Percentiles rank a stretch among this genome's conserved stretches.
These are phyloP conservation scores for Mortierella sp. DNA, from an alignment of 371 early-diverging fungal genomes.

Conservation along the genomic window DNA sequence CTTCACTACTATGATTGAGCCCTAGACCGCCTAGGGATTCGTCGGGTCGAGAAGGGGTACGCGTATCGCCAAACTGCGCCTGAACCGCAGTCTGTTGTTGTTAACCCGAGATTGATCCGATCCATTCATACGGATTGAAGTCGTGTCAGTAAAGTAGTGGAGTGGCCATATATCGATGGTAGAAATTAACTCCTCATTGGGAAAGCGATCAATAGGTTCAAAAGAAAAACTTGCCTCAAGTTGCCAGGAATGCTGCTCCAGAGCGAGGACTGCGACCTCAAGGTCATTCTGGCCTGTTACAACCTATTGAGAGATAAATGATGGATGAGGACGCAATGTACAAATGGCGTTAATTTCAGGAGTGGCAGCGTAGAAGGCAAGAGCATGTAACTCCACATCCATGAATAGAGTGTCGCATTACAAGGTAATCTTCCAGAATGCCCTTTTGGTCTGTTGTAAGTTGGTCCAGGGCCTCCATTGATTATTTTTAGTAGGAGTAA, in stretches of 20 bases:
- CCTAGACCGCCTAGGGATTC: constrained; percentile 47
- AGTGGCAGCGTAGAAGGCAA: neutral
- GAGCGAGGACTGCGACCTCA: constrained; percentile 46
- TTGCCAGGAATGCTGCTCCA: constrained; percentile 55
- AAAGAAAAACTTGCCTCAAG: constrained; percentile 36
- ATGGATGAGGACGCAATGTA: neutral
- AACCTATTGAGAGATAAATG: constrained; percentile 19
- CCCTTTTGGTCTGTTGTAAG: constrained; percentile 43
- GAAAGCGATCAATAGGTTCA: neutral
- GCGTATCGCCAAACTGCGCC: constrained; percentile 57
- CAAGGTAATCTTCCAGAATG: constrained; percentile 50
- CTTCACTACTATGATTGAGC: constrained; percentile 22
- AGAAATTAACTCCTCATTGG: neutral
- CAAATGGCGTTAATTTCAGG: neutral
- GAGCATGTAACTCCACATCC: constrained; percentile 7
- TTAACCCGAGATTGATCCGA: neutral
- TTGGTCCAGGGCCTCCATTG: constrained; percentile 52
- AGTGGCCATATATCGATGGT: neutral
- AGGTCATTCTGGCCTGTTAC: constrained; percentile 56
- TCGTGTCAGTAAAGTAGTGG: neutral
- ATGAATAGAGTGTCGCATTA: constrained; percentile 4
- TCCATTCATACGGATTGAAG: neutral
- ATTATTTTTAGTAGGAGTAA: neutral
- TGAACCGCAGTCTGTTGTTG: constrained; percentile 48
- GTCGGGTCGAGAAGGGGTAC: constrained; percentile 32